phyloP scores from a whole-genome alignment of 1,284 basidiomycete genomes.

The Quambalaria eucalypti region DNA sequence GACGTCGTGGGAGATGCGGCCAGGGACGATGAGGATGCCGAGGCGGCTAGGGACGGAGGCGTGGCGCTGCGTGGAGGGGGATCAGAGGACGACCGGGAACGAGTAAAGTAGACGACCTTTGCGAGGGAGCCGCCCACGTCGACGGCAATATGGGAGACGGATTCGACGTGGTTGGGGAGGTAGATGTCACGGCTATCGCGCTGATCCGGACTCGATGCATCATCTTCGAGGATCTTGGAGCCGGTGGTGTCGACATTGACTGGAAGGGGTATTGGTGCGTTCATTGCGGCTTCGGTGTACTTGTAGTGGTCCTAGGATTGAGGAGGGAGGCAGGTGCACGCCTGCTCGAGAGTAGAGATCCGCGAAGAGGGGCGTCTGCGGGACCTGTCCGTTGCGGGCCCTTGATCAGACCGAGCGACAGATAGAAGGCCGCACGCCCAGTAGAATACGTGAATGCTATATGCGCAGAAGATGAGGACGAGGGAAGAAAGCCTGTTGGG shows the following conservation, averaged over 20 bases:
- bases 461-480: no score
- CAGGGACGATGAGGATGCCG: neutral
- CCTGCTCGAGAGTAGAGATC: no score
- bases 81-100: slow-evolving; percentile 12
- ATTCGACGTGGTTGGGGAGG: slow-evolving; percentile 43
- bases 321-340: no score
- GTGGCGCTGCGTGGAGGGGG: neutral
- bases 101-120: slow-evolving; percentile 95
- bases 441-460: no score
- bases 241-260: slow-evolving; percentile 18
- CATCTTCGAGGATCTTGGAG: slow-evolving; percentile 36
- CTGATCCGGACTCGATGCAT: slow-evolving; percentile 26
- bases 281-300: no score
- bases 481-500: no score
- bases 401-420: no score
- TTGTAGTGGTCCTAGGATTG: no score
- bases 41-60: neutral
- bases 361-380: no score
- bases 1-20: slow-evolving; percentile 9
- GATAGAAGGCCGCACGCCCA: no score
- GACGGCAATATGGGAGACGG: slow-evolving; percentile 44
- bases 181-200: slow-evolving; percentile 43
- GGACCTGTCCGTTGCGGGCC: no score
- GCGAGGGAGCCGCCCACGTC: slow-evolving; percentile 77
- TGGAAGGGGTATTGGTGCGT: slow-evolving; percentile 6